Base-by-base conservation (phyloP, 2,329 filamentous ascomycete species). In the Verticillium longisporum region DNA sequence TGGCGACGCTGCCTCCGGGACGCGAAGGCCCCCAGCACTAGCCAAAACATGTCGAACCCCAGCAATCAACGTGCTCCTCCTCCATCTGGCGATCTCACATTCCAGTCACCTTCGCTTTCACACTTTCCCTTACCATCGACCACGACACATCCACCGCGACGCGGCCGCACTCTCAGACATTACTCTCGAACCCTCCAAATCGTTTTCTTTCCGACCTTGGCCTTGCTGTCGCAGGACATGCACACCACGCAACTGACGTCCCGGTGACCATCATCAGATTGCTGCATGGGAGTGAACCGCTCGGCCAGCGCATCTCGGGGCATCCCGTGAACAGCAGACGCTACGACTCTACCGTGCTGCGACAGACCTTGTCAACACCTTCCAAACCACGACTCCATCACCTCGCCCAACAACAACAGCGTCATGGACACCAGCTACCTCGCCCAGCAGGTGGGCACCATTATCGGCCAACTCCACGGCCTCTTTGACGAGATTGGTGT, bases 401-500 rank as follows among this genome's bases (percentile, higher is more conserved):
- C 26, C 26, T 26, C 26, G 26, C 26, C 26, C 2, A 26, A 26
- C 26, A 26, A 26, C 26, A 26, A 3, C 26, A 3, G 26, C 62
- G 50, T 60, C 69, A 96, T 97, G 88, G 93, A 97, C 77, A 92
- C 93, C 62, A 91, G 90, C 74, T 96, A 96, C 76, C 83, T 98
- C 72, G 90, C 92, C 69, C 92, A 96, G 75, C 95, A 98, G 85
- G 91, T 99, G 78, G 95, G 92, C 68, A 92, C 86, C 70, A 97
- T 97, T 72, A 92, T 98, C 73, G 87, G 86, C 75, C 92, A 97
- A 77, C 84, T 99, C 63, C 94, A 98, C 77, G 90, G 90, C 66
- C 85, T 98, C 61, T 99, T 97, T 71, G 95, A 99, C 74, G 94
- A 99, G 73, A 99, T 99, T 71, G 95, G 95, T 62, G 90, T 99